A percentile compares a stretch with the other conserved stretches of the same genome.
These are phyloP conservation scores for Sporothrix variecibatus DNA, from an alignment of 2,329 filamentous ascomycete species.

Conservation along the genomic window DNA sequence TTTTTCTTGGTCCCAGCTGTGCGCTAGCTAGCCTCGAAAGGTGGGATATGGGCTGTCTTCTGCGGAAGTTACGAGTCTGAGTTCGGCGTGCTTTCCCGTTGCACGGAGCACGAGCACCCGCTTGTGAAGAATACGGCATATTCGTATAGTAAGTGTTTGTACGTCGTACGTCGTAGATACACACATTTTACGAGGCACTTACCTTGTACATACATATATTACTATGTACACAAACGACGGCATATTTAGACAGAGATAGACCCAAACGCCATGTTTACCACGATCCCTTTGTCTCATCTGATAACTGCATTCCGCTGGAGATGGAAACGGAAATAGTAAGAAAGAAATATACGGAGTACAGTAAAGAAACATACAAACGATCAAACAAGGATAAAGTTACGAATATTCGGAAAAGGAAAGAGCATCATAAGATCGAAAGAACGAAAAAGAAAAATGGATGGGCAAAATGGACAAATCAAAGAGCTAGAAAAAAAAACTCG, in stretches of 20 bases:
- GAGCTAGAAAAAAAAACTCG: not conserved
- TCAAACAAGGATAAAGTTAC: not conserved
- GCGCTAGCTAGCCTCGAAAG: constrained; percentile 14
- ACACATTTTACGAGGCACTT: not conserved
- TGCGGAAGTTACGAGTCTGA: constrained; percentile 2
- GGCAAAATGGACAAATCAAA: constrained; percentile 7
- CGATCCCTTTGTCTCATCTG: constrained; percentile 7
- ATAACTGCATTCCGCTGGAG: constrained; percentile 1
- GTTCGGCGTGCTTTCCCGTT: not conserved
- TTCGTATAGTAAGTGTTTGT: not conserved
- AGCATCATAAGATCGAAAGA: not conserved
- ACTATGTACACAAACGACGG: not conserved
- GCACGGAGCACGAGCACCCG: constrained; percentile 10
- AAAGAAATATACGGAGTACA: not conserved
- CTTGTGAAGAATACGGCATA: not conserved
- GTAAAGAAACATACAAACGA: not conserved
- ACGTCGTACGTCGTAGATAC: not conserved
- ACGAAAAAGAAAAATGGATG: not conserved
- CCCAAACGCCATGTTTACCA: not conserved
- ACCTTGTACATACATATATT: not conserved
- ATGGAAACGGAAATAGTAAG: not conserved
- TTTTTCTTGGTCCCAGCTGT: not conserved
- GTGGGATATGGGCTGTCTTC: not conserved
- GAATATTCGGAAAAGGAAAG: not conserved
- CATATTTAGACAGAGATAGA: not conserved